Evolutionary conservation across 129 eudicot species (phyloP), one percentile per base, ranked within the genome.

Genomic region (Helianthus annuus): DNA sequence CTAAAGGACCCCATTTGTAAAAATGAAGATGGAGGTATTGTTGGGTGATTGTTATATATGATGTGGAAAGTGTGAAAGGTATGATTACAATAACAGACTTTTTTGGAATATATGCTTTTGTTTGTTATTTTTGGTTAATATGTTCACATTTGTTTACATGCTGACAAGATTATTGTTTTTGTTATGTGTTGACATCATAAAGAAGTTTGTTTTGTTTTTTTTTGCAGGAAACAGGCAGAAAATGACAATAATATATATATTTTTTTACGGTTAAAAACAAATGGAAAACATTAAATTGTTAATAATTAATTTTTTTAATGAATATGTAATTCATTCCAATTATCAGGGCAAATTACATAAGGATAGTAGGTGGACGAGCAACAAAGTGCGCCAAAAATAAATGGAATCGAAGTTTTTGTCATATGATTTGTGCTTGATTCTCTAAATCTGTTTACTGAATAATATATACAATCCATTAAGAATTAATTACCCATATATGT

Each of bases 1-100:
- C 62, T 78, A 42, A 48, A 53, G 15, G 60, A 75, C 80, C 63
- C 82, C 92, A 89, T 86, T 53, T 36, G 59, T 63, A 27, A 27
- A 27, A 10, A 4, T 32, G 69, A 68, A 66, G 19, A 32, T 51
- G 58, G 40, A 19, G 40, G 17, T n/a, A n/a, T 19, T 27, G 34
- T 42, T 22, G 67, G 66, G 14, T 34, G 77, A 52, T 48, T 34
- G 7, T 14, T 69, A 62, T 77, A 53, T 76, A 67, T 53, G 38
- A 69, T 61, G 63, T 40, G 48, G 17, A 15, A 67, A 57, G 66
- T 67, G 80, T 56, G 74, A 76, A 76, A 29, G 68, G 15, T 55
- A 55, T 66, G 39, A 75, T 75, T 42, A 6, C 1, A 78, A 48
- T 24, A 61, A 64, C 82, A 2, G 53, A 64, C 68, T 71, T 64